Conservation (phyloP, 1,284 basidiomycete genomes). For the Inonotus obliquus region DNA sequence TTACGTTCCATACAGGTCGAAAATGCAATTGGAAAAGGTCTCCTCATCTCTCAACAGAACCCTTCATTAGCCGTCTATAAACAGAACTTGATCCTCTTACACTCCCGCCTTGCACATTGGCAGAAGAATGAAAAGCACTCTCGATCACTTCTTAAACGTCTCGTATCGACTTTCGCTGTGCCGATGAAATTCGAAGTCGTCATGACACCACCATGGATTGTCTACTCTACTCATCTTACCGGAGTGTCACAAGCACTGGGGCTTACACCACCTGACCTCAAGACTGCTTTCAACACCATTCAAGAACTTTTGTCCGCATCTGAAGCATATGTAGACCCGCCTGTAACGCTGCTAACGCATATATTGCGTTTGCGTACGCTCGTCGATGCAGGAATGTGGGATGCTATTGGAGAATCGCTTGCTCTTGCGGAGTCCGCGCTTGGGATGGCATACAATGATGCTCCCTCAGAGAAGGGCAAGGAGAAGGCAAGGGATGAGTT, state of each 20-base stretch:
- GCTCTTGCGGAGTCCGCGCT: slow-evolving; percentile 41
- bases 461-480: slow-evolving; percentile 9
- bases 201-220: slow-evolving; percentile 42
- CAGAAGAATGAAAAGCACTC: slow-evolving; percentile 56
- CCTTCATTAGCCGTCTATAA: slow-evolving; percentile 56
- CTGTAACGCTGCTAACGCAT: slow-evolving; percentile 42
- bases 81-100: slow-evolving; percentile 52
- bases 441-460: slow-evolving; percentile 33
- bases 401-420: slow-evolving; percentile 42
- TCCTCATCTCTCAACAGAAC: slow-evolving; percentile 60
- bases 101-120: slow-evolving; percentile 49
- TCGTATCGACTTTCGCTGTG: slow-evolving; percentile 43
- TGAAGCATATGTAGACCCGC: slow-evolving; percentile 35
- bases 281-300: slow-evolving; percentile 40
- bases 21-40: slow-evolving; percentile 45
- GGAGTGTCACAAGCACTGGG: slow-evolving; percentile 42
- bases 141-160: slow-evolving; percentile 48
- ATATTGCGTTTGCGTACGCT: slow-evolving; percentile 49
- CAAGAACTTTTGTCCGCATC: slow-evolving; percentile 39
- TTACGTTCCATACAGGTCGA: slow-evolving; percentile 36
- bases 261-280: slow-evolving; percentile 28
- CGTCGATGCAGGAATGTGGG: slow-evolving; percentile 49
- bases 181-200: slow-evolving; percentile 11
- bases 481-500: slow-evolving; percentile 25
- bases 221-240: slow-evolving; percentile 52